Evolutionary conservation across 129 eudicot species (phyloP).

Genomic region (Centella asiatica): DNA sequence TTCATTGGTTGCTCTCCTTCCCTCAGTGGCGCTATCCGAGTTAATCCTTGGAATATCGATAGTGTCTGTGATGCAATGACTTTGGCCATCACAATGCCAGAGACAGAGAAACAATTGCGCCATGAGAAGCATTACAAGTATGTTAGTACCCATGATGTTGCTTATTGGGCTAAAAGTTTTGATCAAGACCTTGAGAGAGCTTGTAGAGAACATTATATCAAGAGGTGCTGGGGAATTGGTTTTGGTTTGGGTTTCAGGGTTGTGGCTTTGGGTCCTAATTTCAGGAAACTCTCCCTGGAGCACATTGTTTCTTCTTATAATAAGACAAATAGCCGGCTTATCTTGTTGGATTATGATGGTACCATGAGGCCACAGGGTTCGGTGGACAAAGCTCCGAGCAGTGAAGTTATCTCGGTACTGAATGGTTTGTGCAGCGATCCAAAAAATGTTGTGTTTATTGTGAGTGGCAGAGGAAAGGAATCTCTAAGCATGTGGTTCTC

Average conservation of each 20-base stretch:
- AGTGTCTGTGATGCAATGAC: constrained; percentile 61
- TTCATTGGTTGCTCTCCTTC: constrained; percentile 95
- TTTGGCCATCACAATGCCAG: constrained; percentile 47
- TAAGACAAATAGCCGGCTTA: constrained; percentile 48
- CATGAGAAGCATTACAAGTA: constrained; percentile 90
- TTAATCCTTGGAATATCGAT: constrained; percentile 78
- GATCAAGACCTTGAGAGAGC: constrained; percentile 82
- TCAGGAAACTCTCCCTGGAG: constrained; percentile 73
- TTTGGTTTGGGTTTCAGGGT: constrained; percentile 68
- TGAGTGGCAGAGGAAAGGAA: constrained; percentile 80
- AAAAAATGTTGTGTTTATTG: constrained; percentile 73
- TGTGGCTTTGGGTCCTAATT: constrained; percentile 73
- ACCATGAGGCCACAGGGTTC: constrained; percentile 67
- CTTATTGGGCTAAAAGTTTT: constrained; percentile 83
- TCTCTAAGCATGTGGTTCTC: constrained; percentile 64
- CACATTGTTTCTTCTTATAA: constrained; percentile 65
- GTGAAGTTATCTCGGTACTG: constrained; percentile 44
- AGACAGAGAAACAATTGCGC: constrained; percentile 64
- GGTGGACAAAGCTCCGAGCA: constrained; percentile 57
- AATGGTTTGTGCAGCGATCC: constrained; percentile 69
- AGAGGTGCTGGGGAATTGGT: constrained; percentile 90
- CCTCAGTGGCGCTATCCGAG: constrained; percentile 82
- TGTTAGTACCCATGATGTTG: constrained; percentile 74
- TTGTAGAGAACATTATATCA: constrained; percentile 60
- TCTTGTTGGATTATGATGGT: constrained; percentile 80